Evolutionary conservation across 2,329 filamentous ascomycete species (phyloP), one percentile per base, ranked within the genome.

Genomic region (Nigrospora sphaerica): DNA sequence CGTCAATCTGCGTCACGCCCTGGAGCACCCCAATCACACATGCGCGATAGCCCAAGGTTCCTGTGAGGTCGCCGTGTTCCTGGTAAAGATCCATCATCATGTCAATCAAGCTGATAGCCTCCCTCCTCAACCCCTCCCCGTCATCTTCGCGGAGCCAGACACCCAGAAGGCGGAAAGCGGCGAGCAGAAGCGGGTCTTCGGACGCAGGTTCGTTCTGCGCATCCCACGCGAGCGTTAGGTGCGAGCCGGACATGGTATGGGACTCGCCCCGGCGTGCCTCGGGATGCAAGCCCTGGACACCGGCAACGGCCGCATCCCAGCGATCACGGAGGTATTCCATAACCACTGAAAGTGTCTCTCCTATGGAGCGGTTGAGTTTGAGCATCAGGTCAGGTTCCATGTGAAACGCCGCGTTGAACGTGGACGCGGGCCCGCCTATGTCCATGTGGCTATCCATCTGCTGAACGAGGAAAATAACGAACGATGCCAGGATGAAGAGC

Each of bases 81-180:
- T 67, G 67, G 59, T 86, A 86, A 1, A 86, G 65, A 12, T 83
- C 80, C 44, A 84, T 58, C 32, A 86, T 69, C 69, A 86, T 75
- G 52, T 86, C 83, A 49, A 72, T 73, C 42, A 86, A 62, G 0
- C 80, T 81, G 0, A 73, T 71, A 12, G 73, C 75, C 54, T 83
- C 77, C 42, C 68, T 73, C 12, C 80, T 67, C 35, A 86, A 57
- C 9, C 67, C 62, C 13, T 80, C 75, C 36, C 80, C 80, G 36
- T 86, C 82, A 47, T 87, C 83, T 51, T 87, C 83, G 9, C 79
- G 70, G n/a, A 86, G 65, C 84, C 84, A 87, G 16, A 86, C 70
- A 1, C 80, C 74, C 31, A 86, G 57, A 0, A 77, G 66, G 39
- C 79, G 67, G 18, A 85, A 62, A 0, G 77, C 74, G 3, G 82